Evolutionary conservation across 192 early-diverging fungal genomes (phyloP), one percentile per base, ranked within the genome.

Genomic region (Coemansia pectinata): DNA sequence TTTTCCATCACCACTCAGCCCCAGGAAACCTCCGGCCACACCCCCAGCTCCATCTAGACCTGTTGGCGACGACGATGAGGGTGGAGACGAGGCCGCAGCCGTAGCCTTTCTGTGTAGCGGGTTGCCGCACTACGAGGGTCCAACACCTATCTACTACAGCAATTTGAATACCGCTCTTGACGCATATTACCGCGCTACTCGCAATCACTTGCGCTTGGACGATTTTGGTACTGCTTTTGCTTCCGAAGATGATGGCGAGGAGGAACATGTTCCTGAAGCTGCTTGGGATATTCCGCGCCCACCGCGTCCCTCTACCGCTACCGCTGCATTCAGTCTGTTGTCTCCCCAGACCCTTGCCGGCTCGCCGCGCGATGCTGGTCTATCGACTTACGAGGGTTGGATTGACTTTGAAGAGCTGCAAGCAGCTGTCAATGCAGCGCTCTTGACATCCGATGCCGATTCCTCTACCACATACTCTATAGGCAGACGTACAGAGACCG

Each of bases 101-200:
- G 73, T 76, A 40, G 70, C 71, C 11, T 81, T 81, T 76, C 68
- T 81, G 61, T 81, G 79, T 50, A 73, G 73, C 67, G 67, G 70
- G 0, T 64, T 81, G 17, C 78, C 78, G 52, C 78, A 81, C 34
- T 81, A 81, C 62, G 78, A 81, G 47, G 78, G 78, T 39, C n/a
- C 62, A 15, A 23, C 67, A 11, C 65, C 73, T 1, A 72, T 81
- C n/a, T 31, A 70, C 52, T 81, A 76, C 40, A 63, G 65, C 47
- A 60, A 69, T 33, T 65, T 81, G 17, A 42, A 60, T 17, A n/a
- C 14, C 7, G 31, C 78, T 25, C 70, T 80, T 1, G 47, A 50
- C 21, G 57, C 41, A 0, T 79, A 64, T 10, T 19, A 34, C 21
- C 31, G 55, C 31, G 25, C 31, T 34, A 17, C 25, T 5, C 55